phyloP scores from a whole-genome alignment of 768 basidiomycete genomes.

The Rhodosporidiobolus odoratus region DNA sequence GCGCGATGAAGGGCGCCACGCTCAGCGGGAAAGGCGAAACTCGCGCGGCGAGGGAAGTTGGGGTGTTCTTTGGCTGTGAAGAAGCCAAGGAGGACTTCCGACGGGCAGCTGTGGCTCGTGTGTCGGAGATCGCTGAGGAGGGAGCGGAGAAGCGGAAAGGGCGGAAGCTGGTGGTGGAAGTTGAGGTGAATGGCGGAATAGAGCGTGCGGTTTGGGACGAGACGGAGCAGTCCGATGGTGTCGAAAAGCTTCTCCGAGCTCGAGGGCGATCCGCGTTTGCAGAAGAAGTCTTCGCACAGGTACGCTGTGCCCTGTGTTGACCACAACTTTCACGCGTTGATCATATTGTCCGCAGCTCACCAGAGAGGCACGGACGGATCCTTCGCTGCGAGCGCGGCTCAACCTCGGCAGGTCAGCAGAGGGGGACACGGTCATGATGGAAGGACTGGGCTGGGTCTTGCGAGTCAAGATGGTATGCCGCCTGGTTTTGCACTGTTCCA shows the following conservation, averaged over 20 bases:
- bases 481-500: background rate
- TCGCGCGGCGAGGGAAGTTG: conserved; percentile 21
- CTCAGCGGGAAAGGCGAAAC: conserved; percentile 24
- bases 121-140: conserved; percentile 11
- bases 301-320: conserved; percentile 3
- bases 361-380: conserved; percentile 5
- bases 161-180: conserved; percentile 7
- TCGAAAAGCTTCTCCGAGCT: conserved; percentile 6
- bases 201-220: conserved; percentile 6
- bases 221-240: background rate
- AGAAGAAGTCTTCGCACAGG: conserved; percentile 34
- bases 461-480: background rate
- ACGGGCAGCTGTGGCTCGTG: conserved; percentile 2
- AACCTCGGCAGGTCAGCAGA: conserved; percentile 1
- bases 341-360: conserved; percentile 31
- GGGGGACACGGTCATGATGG: conserved; percentile 18
- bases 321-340: no score
- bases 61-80: conserved; percentile 24
- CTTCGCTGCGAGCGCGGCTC: conserved; percentile 7
- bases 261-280: conserved; percentile 24
- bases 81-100: conserved; percentile 17
- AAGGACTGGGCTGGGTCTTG: conserved; percentile 8
- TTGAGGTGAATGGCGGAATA: background rate
- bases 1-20: conserved; percentile 20
- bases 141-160: conserved; percentile 1